phyloP scores from a whole-genome alignment of 73 alveolate species.

The Urostyla sp. region DNA sequence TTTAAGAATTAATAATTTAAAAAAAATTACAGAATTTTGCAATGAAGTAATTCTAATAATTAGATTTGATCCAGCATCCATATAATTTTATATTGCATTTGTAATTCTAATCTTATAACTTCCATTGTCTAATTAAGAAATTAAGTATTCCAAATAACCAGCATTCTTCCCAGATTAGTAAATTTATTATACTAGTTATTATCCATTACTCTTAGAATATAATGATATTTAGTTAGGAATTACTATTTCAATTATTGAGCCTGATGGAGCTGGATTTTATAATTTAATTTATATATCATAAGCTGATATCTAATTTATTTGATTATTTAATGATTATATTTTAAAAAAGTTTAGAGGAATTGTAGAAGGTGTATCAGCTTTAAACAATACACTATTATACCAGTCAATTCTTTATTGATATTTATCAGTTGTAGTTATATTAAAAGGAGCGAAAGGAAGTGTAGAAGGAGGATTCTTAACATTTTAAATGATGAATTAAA shows the following conservation, averaged over 20 bases:
- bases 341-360: neutral
- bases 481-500: neutral
- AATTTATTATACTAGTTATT: neutral
- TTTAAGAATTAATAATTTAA: neutral
- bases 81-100: neutral
- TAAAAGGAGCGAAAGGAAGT: neutral
- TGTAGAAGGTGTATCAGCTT: neutral
- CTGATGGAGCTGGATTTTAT: conserved; percentile 17
- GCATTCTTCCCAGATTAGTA: conserved; percentile 23
- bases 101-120: neutral
- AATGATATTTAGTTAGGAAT: neutral
- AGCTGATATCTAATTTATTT: neutral
- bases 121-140: neutral
- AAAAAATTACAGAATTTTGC: conserved; percentile 9
- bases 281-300: neutral
- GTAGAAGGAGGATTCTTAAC: conserved; percentile 25
- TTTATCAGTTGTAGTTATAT: neutral
- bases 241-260: neutral
- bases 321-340: neutral
- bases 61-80: conserved; percentile 18
- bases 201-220: neutral
- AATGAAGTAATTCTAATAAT: neutral
- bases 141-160: conserved; percentile 8
- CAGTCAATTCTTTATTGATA: conserved; percentile 1
- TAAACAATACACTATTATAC: neutral